phyloP scores from a whole-genome alignment of 345 rosid genomes.

The Pistacia atlantica region DNA sequence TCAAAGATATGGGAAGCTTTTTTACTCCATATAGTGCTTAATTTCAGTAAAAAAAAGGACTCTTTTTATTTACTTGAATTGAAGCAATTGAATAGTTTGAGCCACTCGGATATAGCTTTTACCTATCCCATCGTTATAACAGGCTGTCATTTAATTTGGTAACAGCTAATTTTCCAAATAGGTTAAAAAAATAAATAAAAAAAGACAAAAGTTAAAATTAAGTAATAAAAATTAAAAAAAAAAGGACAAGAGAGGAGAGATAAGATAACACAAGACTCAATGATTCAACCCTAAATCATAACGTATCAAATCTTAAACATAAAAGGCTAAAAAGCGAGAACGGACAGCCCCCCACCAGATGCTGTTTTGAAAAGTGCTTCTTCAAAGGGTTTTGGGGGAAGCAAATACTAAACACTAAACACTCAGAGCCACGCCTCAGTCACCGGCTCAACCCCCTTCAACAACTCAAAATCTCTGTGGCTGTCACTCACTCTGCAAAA shows the following conservation, averaged over 20 bases:
- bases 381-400: slow-evolving; percentile 26
- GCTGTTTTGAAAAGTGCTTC: slow-evolving; percentile 32
- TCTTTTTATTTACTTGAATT: too few species aligned
- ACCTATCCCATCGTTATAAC: too few species aligned
- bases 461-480: background rate
- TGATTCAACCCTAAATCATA: slow-evolving; percentile 36
- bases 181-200: too few species aligned
- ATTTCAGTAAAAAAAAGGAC: too few species aligned
- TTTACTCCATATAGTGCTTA: too few species aligned
- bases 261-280: slow-evolving; percentile 31
- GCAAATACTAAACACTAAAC: background rate
- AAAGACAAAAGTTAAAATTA: too few species aligned
- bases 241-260: slow-evolving; percentile 14
- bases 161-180: too few species aligned
- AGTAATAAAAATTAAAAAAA: background rate
- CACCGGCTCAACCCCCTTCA: background rate
- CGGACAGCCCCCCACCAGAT: slow-evolving; percentile 19
- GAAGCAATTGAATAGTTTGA: too few species aligned
- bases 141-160: too few species aligned
- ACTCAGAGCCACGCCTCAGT: background rate
- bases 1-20: background rate
- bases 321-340: slow-evolving; percentile 26
- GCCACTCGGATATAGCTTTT: too few species aligned
- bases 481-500: background rate
- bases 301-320: slow-evolving; percentile 8